Evolutionary conservation across 2,329 filamentous ascomycete species (phyloP).

Genomic region (Didymella pomorum): DNA sequence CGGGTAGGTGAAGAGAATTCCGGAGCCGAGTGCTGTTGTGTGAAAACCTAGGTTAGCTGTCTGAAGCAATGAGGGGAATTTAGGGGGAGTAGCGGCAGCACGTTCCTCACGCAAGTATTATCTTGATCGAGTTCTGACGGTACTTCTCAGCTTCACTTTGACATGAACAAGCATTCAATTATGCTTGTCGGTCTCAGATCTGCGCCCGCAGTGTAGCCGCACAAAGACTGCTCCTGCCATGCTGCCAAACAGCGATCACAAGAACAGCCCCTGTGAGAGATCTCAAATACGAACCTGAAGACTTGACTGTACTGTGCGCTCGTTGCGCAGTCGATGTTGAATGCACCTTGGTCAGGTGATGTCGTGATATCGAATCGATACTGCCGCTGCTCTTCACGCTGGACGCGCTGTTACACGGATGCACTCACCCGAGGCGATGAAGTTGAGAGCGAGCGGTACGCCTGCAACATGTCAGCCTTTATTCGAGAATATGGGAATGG

Average conservation of each 20-base stretch:
- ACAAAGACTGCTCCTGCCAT: slow-evolving; percentile 42
- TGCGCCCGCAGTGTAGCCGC: slow-evolving; percentile 85
- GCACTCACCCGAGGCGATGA: slow-evolving; percentile 90
- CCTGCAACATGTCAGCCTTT: slow-evolving; percentile 60
- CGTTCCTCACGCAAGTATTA: slow-evolving; percentile 99
- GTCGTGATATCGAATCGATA: slow-evolving; percentile 57
- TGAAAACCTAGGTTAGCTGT: slow-evolving; percentile 47
- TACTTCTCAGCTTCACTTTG: slow-evolving; percentile 86
- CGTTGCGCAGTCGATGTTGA: slow-evolving; percentile 10
- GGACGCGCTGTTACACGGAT: slow-evolving; percentile 48
- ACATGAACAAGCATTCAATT: slow-evolving; percentile 11
- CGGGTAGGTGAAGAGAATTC: slow-evolving; percentile 83
- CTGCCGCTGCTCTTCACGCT: slow-evolving; percentile 66
- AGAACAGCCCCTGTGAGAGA: slow-evolving; percentile 44
- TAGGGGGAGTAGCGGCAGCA: slow-evolving; percentile 79
- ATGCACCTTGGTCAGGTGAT: slow-evolving; percentile 20
- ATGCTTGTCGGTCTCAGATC: slow-evolving; percentile 54
- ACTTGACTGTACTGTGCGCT: slow-evolving; percentile 29
- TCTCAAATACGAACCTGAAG: slow-evolving; percentile 53
- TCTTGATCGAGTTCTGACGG: slow-evolving; percentile 97
- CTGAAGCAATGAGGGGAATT: slow-evolving; percentile 37
- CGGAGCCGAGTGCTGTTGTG: slow-evolving; percentile 76
- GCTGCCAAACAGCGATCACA: slow-evolving; percentile 10
- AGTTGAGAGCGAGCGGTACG: slow-evolving; percentile 83
- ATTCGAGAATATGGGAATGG: neutral